Evolutionary conservation across 768 basidiomycete genomes (phyloP).

Genomic region (Sarcodon sp.): DNA sequence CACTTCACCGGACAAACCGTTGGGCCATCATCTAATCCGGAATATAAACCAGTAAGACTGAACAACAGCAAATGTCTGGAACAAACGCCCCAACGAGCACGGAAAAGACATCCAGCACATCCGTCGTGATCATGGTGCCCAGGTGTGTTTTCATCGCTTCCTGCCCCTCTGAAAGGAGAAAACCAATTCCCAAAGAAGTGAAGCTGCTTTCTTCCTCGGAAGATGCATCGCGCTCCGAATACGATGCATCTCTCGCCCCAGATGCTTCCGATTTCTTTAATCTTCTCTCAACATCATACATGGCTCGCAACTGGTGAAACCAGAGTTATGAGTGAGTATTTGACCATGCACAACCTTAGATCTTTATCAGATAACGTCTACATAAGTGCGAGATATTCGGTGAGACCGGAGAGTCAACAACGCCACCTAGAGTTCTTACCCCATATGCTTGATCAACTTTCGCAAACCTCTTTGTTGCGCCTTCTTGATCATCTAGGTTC

Average conservation of each 20-base stretch:
- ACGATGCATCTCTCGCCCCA: no score
- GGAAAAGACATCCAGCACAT: slow-evolving; percentile 69
- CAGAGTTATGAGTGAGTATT: no score
- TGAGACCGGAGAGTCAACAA: no score
- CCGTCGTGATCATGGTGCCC: slow-evolving; percentile 66
- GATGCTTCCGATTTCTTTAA: not conserved
- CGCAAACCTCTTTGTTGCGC: slow-evolving; percentile 79
- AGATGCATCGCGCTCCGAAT: not conserved
- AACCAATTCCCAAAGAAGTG: not conserved
- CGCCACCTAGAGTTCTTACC: slow-evolving; percentile 26
- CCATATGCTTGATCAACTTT: slow-evolving; percentile 94
- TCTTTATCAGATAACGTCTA: no score
- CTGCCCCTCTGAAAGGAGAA: slow-evolving; percentile 57
- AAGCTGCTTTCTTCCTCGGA: not conserved
- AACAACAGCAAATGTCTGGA: slow-evolving; percentile 77
- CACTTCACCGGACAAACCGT: slow-evolving; percentile 28
- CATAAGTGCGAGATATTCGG: no score
- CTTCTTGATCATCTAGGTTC: slow-evolving; percentile 73
- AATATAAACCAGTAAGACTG: slow-evolving; percentile 62
- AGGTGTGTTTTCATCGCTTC: slow-evolving; percentile 97
- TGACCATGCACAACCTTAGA: no score
- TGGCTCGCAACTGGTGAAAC: slow-evolving; percentile 73
- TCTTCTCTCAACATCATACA: slow-evolving; percentile 56
- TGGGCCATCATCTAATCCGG: slow-evolving; percentile 46
- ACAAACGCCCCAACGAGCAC: slow-evolving; percentile 56